A percentile compares a stretch with the other conserved stretches of the same genome.
phyloP scores from a whole-genome alignment of 495 filamentous ascomycete species.

The Neurospora pannonica region DNA sequence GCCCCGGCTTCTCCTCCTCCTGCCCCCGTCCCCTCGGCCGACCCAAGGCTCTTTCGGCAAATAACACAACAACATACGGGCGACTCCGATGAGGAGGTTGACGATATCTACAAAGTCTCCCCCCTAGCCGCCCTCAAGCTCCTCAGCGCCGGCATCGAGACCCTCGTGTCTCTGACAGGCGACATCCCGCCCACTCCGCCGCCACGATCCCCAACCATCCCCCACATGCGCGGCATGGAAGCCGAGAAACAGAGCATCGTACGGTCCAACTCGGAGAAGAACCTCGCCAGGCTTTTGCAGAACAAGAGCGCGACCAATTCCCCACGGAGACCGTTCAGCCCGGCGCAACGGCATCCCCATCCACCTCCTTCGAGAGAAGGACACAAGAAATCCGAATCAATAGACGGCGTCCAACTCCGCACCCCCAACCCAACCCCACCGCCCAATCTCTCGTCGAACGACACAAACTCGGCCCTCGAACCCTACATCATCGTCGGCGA shows the following conservation, averaged over 20 bases:
- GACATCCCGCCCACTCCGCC: constrained; percentile 69
- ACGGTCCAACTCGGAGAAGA: constrained; percentile 43
- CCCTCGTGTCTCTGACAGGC: constrained; percentile 59
- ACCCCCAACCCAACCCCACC: constrained; percentile 15
- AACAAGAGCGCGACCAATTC: constrained; percentile 13
- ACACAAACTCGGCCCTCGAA: constrained; percentile 17
- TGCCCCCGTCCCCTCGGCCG: constrained; percentile 39
- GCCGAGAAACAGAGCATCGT: constrained; percentile 49
- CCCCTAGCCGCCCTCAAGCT: constrained; percentile 72
- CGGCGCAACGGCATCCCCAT: neutral
- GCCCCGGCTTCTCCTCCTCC: constrained; percentile 30
- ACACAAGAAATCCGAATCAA: constrained; percentile 4
- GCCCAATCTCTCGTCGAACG: constrained; percentile 4
- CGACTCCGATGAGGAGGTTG: constrained; percentile 14
- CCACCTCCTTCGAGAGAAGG: constrained; percentile 1
- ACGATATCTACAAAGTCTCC: constrained; percentile 63
- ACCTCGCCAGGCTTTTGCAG: constrained; percentile 27
- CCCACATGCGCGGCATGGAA: constrained; percentile 49
- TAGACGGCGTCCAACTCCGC: constrained; percentile 39
- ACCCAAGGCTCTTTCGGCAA: constrained; percentile 27
- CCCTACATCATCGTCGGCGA: constrained; percentile 50
- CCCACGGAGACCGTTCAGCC: constrained; percentile 4
- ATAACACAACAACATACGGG: neutral
- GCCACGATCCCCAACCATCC: constrained; percentile 47
- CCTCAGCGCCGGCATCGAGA: constrained; percentile 62